A percentile compares a stretch with the other conserved stretches of the same genome.
Conservation (phyloP, 768 basidiomycete genomes). For the Boletus vermiculosoides region DNA sequence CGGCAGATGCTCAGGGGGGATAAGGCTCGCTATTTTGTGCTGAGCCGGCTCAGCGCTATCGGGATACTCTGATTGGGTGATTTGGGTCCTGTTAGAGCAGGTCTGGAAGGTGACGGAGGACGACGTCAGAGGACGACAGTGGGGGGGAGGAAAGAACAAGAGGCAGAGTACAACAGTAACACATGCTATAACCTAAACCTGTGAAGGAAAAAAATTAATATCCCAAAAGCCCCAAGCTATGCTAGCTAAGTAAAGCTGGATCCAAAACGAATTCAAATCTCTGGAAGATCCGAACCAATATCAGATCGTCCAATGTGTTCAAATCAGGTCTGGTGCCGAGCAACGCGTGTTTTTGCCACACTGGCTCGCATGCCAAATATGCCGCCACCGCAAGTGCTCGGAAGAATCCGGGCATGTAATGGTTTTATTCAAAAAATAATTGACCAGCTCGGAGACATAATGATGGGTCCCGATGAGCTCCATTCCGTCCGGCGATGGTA, state of each 20-base stretch:
- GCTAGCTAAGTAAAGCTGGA: neutral
- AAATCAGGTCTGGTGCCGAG: slow-evolving; percentile 9
- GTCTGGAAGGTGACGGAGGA: neutral
- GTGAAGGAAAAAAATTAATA: neutral
- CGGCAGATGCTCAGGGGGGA: neutral
- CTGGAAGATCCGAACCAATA: slow-evolving; percentile 14
- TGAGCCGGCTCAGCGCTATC: neutral
- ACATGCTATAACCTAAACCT: neutral
- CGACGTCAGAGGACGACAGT: neutral
- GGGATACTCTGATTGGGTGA: neutral
- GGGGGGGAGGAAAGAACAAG: neutral
- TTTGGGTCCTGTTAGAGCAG: neutral
- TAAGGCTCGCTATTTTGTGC: neutral
- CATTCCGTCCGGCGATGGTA: neutral
- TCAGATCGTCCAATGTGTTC: neutral
- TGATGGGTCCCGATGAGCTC: neutral
- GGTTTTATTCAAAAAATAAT: neutral
- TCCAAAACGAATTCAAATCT: slow-evolving; percentile 6
- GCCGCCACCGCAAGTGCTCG: neutral
- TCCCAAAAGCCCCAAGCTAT: neutral
- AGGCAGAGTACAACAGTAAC: neutral
- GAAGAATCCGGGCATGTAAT: slow-evolving; percentile 4
- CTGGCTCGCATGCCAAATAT: neutral
- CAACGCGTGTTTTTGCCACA: slow-evolving; percentile 18
- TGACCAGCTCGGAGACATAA: neutral